Conservation (phyloP, 2,329 filamentous ascomycete species). For the Sporothrix variecibatus region DNA sequence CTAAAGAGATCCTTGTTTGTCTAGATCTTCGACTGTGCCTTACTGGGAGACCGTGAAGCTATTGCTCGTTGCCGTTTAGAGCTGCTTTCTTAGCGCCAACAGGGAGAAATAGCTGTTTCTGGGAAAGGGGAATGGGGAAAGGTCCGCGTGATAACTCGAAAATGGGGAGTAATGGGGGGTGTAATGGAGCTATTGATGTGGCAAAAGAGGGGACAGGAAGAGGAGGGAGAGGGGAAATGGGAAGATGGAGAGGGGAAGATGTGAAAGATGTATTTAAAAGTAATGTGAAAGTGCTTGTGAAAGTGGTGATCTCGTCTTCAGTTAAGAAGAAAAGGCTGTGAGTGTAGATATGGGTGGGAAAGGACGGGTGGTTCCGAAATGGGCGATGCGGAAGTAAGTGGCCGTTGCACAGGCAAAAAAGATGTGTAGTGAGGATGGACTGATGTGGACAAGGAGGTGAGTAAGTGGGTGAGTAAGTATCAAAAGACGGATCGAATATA, state of each 20-base stretch:
- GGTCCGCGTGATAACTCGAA: neutral
- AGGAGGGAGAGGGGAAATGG: neutral
- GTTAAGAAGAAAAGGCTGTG: neutral
- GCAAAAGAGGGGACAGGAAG: neutral
- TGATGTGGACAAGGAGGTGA: neutral
- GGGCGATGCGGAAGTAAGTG: conserved; percentile 2
- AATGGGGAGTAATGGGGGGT: neutral
- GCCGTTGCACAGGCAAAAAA: conserved; percentile 8
- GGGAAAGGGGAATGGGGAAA: neutral
- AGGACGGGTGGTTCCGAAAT: neutral
- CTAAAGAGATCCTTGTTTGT: neutral
- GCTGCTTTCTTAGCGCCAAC: neutral
- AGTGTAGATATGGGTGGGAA: neutral
- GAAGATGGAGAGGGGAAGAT: neutral
- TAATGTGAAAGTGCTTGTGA: neutral
- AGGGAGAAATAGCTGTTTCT: neutral
- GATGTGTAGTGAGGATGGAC: neutral
- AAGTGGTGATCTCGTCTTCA: conserved; percentile 1
- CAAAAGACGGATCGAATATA: neutral
- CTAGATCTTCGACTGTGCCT: neutral
- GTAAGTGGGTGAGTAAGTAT: neutral
- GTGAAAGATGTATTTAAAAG: neutral
- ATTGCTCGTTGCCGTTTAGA: neutral
- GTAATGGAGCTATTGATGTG: neutral
- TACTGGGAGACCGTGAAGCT: neutral